Conservation (phyloP, 164 flowering plant species). For the Liquidambar formosana region DNA sequence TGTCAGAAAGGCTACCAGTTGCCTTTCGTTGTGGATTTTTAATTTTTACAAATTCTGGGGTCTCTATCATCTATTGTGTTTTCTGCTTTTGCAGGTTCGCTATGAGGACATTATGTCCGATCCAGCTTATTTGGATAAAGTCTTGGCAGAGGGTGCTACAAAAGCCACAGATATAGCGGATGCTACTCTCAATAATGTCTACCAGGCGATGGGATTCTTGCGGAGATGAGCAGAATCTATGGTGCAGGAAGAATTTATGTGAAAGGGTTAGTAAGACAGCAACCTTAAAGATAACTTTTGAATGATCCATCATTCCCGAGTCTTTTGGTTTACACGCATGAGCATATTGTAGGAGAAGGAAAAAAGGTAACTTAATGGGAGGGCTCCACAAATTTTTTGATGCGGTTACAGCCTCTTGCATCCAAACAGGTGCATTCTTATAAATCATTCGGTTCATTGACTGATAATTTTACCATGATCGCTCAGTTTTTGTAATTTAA, state of each 20-base stretch:
- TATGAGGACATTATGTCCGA: slow-evolving; percentile 80
- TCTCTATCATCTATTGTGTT: not conserved
- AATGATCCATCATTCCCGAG: slow-evolving; percentile 29
- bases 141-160: slow-evolving; percentile 73
- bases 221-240: slow-evolving; percentile 47
- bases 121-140: slow-evolving; percentile 66
- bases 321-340: slow-evolving; percentile 21
- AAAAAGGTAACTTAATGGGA: slow-evolving; percentile 6
- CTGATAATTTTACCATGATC: slow-evolving; percentile 1
- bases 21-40: not conserved
- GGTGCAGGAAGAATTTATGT: slow-evolving; percentile 16
- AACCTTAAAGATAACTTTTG: slow-evolving; percentile 33
- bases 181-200: slow-evolving; percentile 73
- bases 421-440: slow-evolving; percentile 31
- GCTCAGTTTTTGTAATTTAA: not conserved
- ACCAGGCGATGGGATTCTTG: slow-evolving; percentile 95
- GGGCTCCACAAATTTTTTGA: slow-evolving; percentile 19
- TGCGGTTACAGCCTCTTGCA: slow-evolving; percentile 18
- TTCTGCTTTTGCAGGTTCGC: slow-evolving; percentile 53
- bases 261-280: slow-evolving; percentile 28
- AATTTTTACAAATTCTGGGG: too few relatives aligned
- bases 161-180: slow-evolving; percentile 81
- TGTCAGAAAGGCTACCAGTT: not conserved
- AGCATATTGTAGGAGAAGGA: slow-evolving; percentile 25
- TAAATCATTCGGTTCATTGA: slow-evolving; percentile 19